A percentile compares a stretch with the other conserved stretches of the same genome.
Evolutionary conservation across 345 rosid species (phyloP).

Genomic region (Citrus trifoliata): DNA sequence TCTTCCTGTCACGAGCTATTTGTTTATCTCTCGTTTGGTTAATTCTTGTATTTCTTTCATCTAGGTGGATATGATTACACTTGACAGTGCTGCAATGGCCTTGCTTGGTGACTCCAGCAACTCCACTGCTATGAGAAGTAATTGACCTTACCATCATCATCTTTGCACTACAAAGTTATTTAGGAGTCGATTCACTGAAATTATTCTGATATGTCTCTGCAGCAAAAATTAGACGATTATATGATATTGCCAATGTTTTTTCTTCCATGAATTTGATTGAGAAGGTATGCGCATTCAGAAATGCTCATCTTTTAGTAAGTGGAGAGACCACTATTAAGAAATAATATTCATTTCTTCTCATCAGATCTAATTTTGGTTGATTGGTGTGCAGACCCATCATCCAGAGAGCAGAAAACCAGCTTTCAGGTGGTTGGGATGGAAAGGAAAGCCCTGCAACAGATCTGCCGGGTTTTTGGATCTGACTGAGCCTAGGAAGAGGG

Average conservation of each 20-base stretch:
- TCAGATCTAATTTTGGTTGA: not conserved
- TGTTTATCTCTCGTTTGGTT: not conserved
- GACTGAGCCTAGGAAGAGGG: conserved; percentile 49
- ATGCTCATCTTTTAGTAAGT: too few relatives aligned
- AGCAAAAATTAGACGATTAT: conserved; percentile 82
- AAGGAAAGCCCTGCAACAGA: conserved; percentile 20
- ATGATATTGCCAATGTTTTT: conserved; percentile 84
- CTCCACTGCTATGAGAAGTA: conserved; percentile 68
- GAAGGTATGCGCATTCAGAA: conserved; percentile 42
- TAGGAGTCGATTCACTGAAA: not conserved
- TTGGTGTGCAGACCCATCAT: conserved; percentile 55
- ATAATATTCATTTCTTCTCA: not conserved
- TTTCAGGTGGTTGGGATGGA: conserved; percentile 71
- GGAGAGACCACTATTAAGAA: not conserved
- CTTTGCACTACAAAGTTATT: not conserved
- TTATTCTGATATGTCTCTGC: conserved; percentile 14
- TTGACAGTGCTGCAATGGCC: conserved; percentile 61
- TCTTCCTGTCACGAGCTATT: not conserved
- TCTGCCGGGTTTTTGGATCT: conserved; percentile 17
- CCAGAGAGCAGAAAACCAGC: conserved; percentile 72
- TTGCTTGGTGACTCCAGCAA: conserved; percentile 55
- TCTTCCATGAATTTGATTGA: conserved; percentile 73
- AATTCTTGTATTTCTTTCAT: conserved; percentile 8
- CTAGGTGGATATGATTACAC: conserved; percentile 61
- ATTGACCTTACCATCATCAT: conserved; percentile 7